Evolutionary conservation across 768 basidiomycete species (phyloP).

Genomic region (Xerocomus brunneocitrinus): DNA sequence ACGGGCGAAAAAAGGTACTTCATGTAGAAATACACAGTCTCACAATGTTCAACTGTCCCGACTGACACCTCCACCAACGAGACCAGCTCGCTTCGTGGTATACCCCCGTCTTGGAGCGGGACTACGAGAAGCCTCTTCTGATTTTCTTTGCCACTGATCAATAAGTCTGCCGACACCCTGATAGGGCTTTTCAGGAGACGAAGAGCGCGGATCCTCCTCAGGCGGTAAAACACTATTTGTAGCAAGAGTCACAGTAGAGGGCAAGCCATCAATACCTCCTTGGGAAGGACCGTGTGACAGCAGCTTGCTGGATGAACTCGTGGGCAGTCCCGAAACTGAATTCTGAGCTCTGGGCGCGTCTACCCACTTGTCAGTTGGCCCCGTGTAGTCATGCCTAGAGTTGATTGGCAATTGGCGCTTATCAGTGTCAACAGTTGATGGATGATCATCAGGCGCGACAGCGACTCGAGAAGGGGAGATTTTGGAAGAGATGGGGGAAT

Average conservation of each 20-base stretch:
- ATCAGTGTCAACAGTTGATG: slow-evolving; percentile 13
- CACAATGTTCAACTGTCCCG: slow-evolving; percentile 19
- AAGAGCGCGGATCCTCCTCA: slow-evolving; percentile 39
- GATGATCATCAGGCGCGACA: slow-evolving; percentile 9
- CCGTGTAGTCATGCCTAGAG: slow-evolving; percentile 12
- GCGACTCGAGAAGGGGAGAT: slow-evolving; percentile 20
- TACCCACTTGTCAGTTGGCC: slow-evolving; percentile 15
- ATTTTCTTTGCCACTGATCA: slow-evolving; percentile 84
- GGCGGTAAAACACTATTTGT: slow-evolving; percentile 11
- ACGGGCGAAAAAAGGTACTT: slow-evolving; percentile 6
- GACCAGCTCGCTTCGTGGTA: slow-evolving; percentile 39
- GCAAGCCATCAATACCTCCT: slow-evolving; percentile 26
- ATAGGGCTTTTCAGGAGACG: slow-evolving; percentile 75
- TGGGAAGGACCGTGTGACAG: slow-evolving; percentile 11
- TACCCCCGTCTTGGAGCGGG: slow-evolving; percentile 36
- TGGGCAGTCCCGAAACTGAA: slow-evolving; percentile 22
- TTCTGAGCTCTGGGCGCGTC: slow-evolving; percentile 14
- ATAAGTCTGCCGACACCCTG: slow-evolving; percentile 82
- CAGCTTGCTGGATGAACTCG: slow-evolving; percentile 19
- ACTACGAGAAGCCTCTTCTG: slow-evolving; percentile 46
- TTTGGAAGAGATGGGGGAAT: slow-evolving; percentile 24
- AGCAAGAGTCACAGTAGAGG: slow-evolving; percentile 4
- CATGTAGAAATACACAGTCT: slow-evolving; percentile 9
- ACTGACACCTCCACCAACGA: slow-evolving; percentile 18
- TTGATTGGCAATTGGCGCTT: slow-evolving; percentile 16